Conservation (phyloP, 2,329 filamentous ascomycete genomes). For the Xylogone sp. region DNA sequence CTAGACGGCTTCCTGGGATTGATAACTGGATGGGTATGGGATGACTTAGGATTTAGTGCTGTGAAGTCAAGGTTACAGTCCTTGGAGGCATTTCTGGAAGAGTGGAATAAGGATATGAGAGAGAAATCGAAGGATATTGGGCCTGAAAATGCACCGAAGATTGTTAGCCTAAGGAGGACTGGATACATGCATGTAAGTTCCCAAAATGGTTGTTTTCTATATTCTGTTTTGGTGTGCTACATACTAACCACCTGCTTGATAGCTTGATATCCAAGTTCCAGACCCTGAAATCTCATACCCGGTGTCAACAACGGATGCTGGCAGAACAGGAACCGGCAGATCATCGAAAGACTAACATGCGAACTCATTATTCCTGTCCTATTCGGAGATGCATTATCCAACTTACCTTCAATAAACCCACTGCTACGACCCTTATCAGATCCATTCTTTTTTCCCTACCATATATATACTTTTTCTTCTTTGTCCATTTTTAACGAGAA, state of each 20-base stretch:
- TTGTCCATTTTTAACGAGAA: no score
- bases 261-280: conserved; percentile 79
- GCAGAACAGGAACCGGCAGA: conserved; percentile 12
- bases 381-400: no score
- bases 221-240: background rate
- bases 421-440: no score
- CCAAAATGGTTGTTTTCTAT: background rate
- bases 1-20: conserved; percentile 76
- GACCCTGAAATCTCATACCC: conserved; percentile 64
- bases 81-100: conserved; percentile 78
- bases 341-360: no score
- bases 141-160: conserved; percentile 55
- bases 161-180: conserved; percentile 75
- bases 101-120: conserved; percentile 76
- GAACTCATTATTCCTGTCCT: no score
- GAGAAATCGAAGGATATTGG: conserved; percentile 48
- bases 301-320: conserved; percentile 3
- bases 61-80: conserved; percentile 67
- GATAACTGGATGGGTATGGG: conserved; percentile 90
- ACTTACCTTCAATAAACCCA: no score
- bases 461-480: no score
- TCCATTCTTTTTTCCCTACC: no score
- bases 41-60: conserved; percentile 76
- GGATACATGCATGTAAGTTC: conserved; percentile 76
- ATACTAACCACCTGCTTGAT: conserved; percentile 19